Evolutionary conservation across 805 yeast genomes (phyloP).

Genomic region (Candida khao-thaluensis): DNA sequence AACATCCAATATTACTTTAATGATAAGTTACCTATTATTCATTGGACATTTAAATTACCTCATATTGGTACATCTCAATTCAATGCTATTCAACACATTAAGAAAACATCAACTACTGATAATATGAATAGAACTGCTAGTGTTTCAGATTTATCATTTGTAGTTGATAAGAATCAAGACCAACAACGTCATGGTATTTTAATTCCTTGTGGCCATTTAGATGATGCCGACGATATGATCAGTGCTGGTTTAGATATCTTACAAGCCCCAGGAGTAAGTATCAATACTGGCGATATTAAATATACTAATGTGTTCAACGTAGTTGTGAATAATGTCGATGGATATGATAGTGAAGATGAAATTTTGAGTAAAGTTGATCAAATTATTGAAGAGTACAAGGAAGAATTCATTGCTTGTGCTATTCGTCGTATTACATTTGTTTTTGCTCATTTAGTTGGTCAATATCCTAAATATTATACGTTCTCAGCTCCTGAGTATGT

Average conservation of each 20-base stretch:
- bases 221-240: constrained; percentile 84
- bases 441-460: constrained; percentile 77
- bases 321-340: constrained; percentile 70
- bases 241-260: constrained; percentile 70
- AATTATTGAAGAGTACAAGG: constrained; percentile 63
- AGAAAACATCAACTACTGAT: constrained; percentile 35
- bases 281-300: constrained; percentile 6
- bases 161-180: constrained; percentile 68
- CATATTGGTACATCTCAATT: constrained; percentile 68
- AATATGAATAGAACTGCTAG: constrained; percentile 82
- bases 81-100: constrained; percentile 59
- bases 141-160: constrained; percentile 86
- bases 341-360: constrained; percentile 68
- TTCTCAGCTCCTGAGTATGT: constrained; percentile 82
- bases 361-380: constrained; percentile 62
- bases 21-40: constrained; percentile 64
- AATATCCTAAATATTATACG: constrained; percentile 93
- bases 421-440: constrained; percentile 94
- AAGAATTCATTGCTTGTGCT: constrained; percentile 66
- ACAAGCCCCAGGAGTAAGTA: constrained; percentile 39
- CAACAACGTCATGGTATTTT: constrained; percentile 83
- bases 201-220: constrained; percentile 77
- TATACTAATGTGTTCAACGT: constrained; percentile 82
- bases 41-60: constrained; percentile 89
- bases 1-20: constrained; percentile 62